phyloP scores from a whole-genome alignment of 805 yeast genomes.

The Starmerella cellae region DNA sequence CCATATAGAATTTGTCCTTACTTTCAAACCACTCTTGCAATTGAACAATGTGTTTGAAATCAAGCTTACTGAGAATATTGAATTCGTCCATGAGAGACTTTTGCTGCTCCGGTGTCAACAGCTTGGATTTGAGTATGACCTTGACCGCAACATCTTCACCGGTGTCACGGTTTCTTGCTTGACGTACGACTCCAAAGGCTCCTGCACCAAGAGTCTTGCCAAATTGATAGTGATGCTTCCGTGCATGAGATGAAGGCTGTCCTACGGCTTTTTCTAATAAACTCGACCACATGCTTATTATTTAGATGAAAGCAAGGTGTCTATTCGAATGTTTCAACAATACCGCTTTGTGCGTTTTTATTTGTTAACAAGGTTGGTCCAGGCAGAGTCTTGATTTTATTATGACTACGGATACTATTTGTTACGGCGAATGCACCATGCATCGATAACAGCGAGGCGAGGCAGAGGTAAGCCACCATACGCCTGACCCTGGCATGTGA shows the following conservation, averaged over 20 bases:
- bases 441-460: too few relatives aligned
- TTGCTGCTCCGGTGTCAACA: slow-evolving; percentile 51
- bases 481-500: too few relatives aligned
- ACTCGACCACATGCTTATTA: background rate
- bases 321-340: too few relatives aligned
- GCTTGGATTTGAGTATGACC: slow-evolving; percentile 72
- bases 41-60: slow-evolving; percentile 68
- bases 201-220: slow-evolving; percentile 90
- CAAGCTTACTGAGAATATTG: slow-evolving; percentile 47
- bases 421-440: too few relatives aligned
- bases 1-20: slow-evolving; percentile 81
- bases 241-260: slow-evolving; percentile 55
- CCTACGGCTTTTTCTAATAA: slow-evolving; percentile 46
- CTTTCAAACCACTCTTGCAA: slow-evolving; percentile 90
- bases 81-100: slow-evolving; percentile 70
- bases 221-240: slow-evolving; percentile 59
- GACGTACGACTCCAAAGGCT: slow-evolving; percentile 81
- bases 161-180: slow-evolving; percentile 43
- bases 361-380: too few relatives aligned
- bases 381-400: too few relatives aligned
- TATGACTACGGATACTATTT: too few relatives aligned
- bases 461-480: too few relatives aligned
- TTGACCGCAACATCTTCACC: slow-evolving; percentile 77
- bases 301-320: too few relatives aligned
- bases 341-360: too few relatives aligned